phyloP scores from a whole-genome alignment of 2,329 filamentous ascomycete species.

The Colletotrichum eleusines region DNA sequence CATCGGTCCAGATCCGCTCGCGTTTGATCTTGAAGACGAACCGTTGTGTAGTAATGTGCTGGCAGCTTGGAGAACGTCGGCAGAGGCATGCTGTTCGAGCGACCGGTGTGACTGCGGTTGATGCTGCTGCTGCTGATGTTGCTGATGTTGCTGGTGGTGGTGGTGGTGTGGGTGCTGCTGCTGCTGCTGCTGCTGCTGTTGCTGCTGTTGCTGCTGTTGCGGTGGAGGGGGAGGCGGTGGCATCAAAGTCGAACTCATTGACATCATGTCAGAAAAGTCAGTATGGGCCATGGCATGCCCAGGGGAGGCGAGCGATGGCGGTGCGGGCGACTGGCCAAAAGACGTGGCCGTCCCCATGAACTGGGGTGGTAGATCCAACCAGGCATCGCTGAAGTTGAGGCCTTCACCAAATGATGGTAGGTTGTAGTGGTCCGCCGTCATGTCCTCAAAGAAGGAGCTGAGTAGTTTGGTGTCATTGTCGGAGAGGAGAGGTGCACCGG shows the following conservation, averaged over 20 bases:
- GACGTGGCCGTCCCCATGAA: constrained; percentile 76
- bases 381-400: constrained; percentile 63
- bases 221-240: constrained; percentile 52
- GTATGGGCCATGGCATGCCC: constrained; percentile 46
- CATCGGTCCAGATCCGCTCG: constrained; percentile 40
- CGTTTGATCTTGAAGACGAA: constrained; percentile 46
- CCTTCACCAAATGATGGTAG: constrained; percentile 64
- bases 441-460: constrained; percentile 67
- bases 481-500: constrained; percentile 74
- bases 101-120: constrained; percentile 40
- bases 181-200: constrained; percentile 46
- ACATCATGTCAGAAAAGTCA: constrained; percentile 47
- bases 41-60: constrained; percentile 61
- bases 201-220: constrained; percentile 45
- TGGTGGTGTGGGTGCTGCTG: constrained; percentile 46
- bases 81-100: constrained; percentile 53
- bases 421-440: constrained; percentile 64
- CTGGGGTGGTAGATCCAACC: constrained; percentile 71
- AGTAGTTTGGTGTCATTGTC: constrained; percentile 71
- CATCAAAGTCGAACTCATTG: constrained; percentile 51
- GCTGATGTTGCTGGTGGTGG: constrained; percentile 46
- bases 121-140: constrained; percentile 45
- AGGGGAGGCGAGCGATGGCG: constrained; percentile 46
- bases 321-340: constrained; percentile 64
- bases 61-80: constrained; percentile 71